Conservation (phyloP, 305 asterid genomes). For the Fraxinus xanthoxyloides region DNA sequence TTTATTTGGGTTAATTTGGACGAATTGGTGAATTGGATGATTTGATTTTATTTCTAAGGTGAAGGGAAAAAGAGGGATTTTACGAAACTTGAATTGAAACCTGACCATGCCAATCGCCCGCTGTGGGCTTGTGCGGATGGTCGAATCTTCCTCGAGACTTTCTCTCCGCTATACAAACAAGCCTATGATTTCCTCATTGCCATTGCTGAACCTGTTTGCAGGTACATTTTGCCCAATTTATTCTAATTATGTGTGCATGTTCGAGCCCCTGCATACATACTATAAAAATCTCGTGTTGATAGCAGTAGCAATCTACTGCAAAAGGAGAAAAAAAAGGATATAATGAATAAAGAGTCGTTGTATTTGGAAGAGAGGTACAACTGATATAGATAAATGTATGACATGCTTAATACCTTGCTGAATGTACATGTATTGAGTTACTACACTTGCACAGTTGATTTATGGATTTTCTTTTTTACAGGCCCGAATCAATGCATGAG, state of each 20-base stretch:
- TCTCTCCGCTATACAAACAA: constrained; percentile 74
- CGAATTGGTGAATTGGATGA: constrained; percentile 5
- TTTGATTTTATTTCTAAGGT: constrained; percentile 28
- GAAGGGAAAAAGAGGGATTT: constrained; percentile 78
- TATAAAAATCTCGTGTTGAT: not conserved
- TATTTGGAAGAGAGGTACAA: not conserved
- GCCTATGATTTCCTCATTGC: constrained; percentile 91
- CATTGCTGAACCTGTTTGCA: constrained; percentile 89
- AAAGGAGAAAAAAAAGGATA: not conserved
- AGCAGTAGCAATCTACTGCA: not conserved
- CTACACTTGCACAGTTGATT: constrained; percentile 1
- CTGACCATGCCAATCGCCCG: constrained; percentile 71
- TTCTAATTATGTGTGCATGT: not conserved
- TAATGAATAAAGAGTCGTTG: not conserved
- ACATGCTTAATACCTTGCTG: not conserved
- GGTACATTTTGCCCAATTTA: constrained; percentile 38
- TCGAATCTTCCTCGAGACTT: constrained; percentile 79
- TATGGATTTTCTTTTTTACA: constrained; percentile 29
- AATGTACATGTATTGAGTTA: not conserved
- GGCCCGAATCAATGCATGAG: constrained; percentile 99
- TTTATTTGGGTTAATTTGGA: not conserved
- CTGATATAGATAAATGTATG: not conserved
- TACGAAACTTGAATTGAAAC: constrained; percentile 71
- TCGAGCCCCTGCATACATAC: not conserved
- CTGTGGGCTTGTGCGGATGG: constrained; percentile 91